phyloP scores from a whole-genome alignment of 2,329 filamentous ascomycete genomes.

The Botryotinia calthae region DNA sequence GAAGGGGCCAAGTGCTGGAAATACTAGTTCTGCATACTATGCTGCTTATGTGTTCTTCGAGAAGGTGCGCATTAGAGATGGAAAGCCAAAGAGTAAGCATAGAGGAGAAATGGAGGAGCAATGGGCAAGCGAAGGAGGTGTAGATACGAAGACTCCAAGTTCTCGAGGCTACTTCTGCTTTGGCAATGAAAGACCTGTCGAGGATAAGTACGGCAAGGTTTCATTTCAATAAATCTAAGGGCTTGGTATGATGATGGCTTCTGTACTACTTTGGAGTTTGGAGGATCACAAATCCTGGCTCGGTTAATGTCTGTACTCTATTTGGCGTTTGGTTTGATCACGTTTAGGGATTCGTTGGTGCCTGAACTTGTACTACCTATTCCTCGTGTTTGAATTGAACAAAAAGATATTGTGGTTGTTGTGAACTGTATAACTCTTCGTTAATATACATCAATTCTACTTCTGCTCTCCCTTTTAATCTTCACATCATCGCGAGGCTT shows the following conservation, averaged over 20 bases:
- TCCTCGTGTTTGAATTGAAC: neutral
- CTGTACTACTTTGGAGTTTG: neutral
- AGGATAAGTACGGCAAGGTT: constrained; percentile 25
- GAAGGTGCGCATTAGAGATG: constrained; percentile 52
- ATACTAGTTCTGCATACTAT: constrained; percentile 51
- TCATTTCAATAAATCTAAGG: neutral
- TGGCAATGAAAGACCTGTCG: constrained; percentile 2
- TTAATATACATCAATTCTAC: neutral
- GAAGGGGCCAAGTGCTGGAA: constrained; percentile 49
- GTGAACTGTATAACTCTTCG: neutral
- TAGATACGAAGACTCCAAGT: constrained; percentile 1
- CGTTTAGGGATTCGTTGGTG: neutral
- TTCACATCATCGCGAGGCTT: neutral
- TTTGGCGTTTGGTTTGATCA: neutral
- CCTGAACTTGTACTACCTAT: neutral
- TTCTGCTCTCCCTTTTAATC: neutral
- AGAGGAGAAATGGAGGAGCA: constrained; percentile 51
- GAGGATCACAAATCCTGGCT: neutral
- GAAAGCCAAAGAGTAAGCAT: constrained; percentile 51
- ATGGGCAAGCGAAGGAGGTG: neutral
- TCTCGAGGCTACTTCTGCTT: neutral
- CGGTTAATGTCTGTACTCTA: neutral
- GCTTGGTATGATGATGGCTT: neutral
- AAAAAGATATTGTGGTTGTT: neutral
- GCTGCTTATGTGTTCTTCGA: constrained; percentile 58